Base-by-base conservation (phyloP, 1,284 basidiomycete species). In the Hypsizygus ulmarius region DNA sequence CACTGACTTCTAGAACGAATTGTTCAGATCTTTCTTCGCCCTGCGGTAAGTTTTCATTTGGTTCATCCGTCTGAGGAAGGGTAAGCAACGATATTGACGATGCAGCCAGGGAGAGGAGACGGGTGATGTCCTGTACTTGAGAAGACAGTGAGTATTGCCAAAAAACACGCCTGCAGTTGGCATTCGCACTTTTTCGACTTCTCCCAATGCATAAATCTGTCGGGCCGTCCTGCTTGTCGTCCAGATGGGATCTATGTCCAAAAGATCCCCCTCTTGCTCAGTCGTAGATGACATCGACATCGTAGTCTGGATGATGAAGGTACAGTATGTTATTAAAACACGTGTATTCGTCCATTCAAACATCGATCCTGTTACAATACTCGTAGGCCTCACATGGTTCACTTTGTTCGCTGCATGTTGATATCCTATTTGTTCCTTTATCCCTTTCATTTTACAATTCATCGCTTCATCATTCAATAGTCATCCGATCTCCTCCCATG, bases 11-110 rank as follows among this genome's bases (percentile, higher is more conserved):
- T 37, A 86, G 71, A 37, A 90, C 87, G 57, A 90, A 90, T 59
- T 88, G 83, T 58, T 90, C 88, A 9, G 86, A 87, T 34, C 88
- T 74, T 64, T 90, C 88, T 52, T 85, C 87, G 28, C 86, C 87
- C 59, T 87, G 83, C 1, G 88, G 87, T 6, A 88, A 72, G 41
- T 70, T 71, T 45, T 84, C 82, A 10, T 78, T 78, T 2, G 78
- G 73, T 1, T 66, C 73, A 60, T 90, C 87, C 1, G 85, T 87
- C 64, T 90, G 86, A 3, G 87, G 87, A 4, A 90, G 69, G 0
- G 87, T 85, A 43, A 91, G 73, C 34, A 90, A 72, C 9, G 85
- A 82, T 45, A 90, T 81, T 7, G 84, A 86, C 6, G 85, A 84
- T 3, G 85, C 85, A 5, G 87, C 88, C 11, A 89, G 69, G 10